Base-by-base conservation (phyloP, 805 yeast species). In the Schwanniomyces sp. region DNA sequence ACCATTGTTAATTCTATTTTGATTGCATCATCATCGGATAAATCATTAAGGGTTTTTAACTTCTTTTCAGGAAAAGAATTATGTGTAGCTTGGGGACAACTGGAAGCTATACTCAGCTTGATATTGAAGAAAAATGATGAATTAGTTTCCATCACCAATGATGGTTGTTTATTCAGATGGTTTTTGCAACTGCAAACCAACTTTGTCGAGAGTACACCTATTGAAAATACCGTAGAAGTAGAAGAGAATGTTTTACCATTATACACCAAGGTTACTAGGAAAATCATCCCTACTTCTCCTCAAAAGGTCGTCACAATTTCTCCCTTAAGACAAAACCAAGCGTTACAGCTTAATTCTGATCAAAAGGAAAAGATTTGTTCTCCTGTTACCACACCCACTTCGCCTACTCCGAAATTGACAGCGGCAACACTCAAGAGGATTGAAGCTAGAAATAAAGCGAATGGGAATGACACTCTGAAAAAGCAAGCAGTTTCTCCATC, bases 101-200 rank as follows among this genome's bases (percentile, higher is more conserved):
- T 63, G 66, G 74, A 83, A 34, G 61, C 75, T 0, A 72, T 83
- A 5, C 59, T 78, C 11, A 77, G 80, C 0, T 47, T 84, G 16
- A 50, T 62, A 7, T 45, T 66, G 8, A 45, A 53, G 6, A 45
- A 48, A 12, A 50, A 56, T 4, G 49, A 56, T 5, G 57, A 69
- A 12, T 58, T 76, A 25, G 52, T 78, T 1, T 71, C 83, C 0
- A 66, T 79, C 12, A 75, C 84, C 17, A 64, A 64, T 7, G 84
- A 77, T 53, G 86, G 85, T 0, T 80, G 85, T 56, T 57, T 81
- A 43, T 80, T 82, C 49, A 60, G 57, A 6, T 81, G 86, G 86
- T 53, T 55, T 3, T 39, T 66, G 7, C 30, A 36, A 4, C 56
- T 48, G 2, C 26, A 21, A 42, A 9, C 26, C 18, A 24, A 34